Evolutionary conservation across 2,329 filamentous ascomycete genomes (phyloP).

Genomic region (Paramyrothecium roridum): DNA sequence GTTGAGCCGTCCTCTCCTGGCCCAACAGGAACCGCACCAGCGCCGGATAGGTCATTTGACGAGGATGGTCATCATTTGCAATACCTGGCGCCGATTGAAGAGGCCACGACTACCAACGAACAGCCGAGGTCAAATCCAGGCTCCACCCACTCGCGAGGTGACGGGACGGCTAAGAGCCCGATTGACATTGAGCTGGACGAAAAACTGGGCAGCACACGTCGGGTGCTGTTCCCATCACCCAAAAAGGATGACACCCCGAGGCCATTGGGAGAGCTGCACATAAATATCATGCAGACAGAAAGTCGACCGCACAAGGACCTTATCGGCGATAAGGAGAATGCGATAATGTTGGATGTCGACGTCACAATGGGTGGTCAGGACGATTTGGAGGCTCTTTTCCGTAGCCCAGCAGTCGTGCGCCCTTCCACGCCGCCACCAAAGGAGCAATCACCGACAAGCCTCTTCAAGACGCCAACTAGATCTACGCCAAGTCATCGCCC

Average conservation of each 20-base stretch:
- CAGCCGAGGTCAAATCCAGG: constrained; percentile 24
- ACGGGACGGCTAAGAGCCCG: constrained; percentile 55
- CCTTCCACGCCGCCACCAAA: constrained; percentile 52
- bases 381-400: constrained; percentile 64
- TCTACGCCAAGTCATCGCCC: constrained; percentile 59
- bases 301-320: constrained; percentile 31
- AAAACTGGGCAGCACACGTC: constrained; percentile 56
- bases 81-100: not conserved
- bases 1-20: constrained; percentile 35
- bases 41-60: constrained; percentile 10
- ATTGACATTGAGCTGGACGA: constrained; percentile 48
- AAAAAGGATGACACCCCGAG: constrained; percentile 62
- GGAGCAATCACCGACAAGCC: constrained; percentile 26
- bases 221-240: constrained; percentile 75
- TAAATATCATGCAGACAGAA: constrained; percentile 48
- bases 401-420: constrained; percentile 44
- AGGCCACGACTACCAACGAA: not conserved
- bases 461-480: constrained; percentile 63
- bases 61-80: not conserved
- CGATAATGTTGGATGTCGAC: constrained; percentile 38
- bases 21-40: constrained; percentile 8
- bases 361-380: constrained; percentile 35
- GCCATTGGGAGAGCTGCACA: constrained; percentile 54
- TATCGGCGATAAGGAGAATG: constrained; percentile 41
- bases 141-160: constrained; percentile 53